Evolutionary conservation across 2,329 filamentous ascomycete genomes (phyloP).

Genomic region (Kalmusia sp.): DNA sequence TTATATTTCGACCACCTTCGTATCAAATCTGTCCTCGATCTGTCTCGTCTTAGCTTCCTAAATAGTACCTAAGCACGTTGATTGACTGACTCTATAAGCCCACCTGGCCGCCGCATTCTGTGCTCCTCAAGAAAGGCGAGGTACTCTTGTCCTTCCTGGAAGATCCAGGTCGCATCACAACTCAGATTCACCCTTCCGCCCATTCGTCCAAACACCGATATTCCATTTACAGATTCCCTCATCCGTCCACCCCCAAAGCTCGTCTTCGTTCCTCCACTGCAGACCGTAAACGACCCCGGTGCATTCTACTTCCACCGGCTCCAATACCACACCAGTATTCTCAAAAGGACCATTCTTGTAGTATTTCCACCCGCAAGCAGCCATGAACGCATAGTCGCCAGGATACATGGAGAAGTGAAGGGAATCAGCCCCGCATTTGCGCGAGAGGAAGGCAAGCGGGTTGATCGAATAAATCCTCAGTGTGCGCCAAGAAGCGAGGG

Average conservation of each 20-base stretch:
- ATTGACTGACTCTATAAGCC: no score
- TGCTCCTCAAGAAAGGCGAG: no score
- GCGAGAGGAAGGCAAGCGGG: slow-evolving; percentile 27
- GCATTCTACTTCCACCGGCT: slow-evolving; percentile 23
- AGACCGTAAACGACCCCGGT: slow-evolving; percentile 22
- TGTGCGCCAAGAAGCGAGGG: slow-evolving; percentile 29
- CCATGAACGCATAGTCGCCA: slow-evolving; percentile 15
- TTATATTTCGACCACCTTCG: no score
- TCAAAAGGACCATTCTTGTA: slow-evolving; percentile 2
- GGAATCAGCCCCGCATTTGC: no score
- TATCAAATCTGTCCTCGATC: no score
- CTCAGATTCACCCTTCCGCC: background rate
- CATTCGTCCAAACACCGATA: slow-evolving; percentile 10
- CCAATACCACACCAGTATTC: slow-evolving; percentile 19
- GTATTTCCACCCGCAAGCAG: slow-evolving; percentile 18
- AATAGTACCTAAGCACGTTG: no score
- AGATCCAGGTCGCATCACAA: slow-evolving; percentile 10
- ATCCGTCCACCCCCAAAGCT: slow-evolving; percentile 32
- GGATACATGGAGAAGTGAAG: background rate
- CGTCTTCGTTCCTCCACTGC: slow-evolving; percentile 24
- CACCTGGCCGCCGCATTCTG: no score
- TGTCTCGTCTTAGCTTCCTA: no score
- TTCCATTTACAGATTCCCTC: slow-evolving; percentile 24
- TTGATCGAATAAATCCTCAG: slow-evolving; percentile 27
- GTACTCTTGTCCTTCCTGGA: background rate